Base-by-base conservation (phyloP, 805 yeast genomes). In the Candida maris region DNA sequence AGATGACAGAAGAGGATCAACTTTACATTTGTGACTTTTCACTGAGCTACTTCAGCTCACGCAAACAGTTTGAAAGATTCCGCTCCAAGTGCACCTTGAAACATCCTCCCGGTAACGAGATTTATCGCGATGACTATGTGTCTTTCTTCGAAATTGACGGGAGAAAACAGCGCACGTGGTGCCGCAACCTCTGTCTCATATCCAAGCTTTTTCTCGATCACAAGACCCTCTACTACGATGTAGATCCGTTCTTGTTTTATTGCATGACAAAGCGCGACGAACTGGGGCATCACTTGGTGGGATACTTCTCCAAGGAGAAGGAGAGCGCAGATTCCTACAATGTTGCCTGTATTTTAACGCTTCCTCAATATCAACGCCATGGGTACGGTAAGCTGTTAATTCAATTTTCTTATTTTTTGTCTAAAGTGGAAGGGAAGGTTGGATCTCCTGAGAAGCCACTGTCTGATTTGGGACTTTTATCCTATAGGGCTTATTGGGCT, bases 61-160 rank as follows among this genome's bases (percentile, higher is more conserved):
- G 73, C 44, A 86, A 85, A 53, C 97, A 89, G 62, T 93, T 91
- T 64, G 94, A 93, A 64, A 70, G 99, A 45, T 93, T 87, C 64
- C 71, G 97, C 54, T 60, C 77, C 19, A 93, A 93, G 56, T 85
- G 94, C 57, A 81, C 94, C 2, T 69, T 93, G 63, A 79, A 82
- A 56, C 97, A 91, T 54, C 99, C 99, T 1, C 99, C 99, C 0
- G 99, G 99, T 0, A 93, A 93, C 64, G 98, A 93, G 56, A 89
- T 93, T 16, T 93, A 93, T 60, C 70, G 98, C 33, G 97, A 93
- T 59, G 89, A 83, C 33, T 78, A 81, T 50, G 91, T 93, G 26
- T 85, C 96, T 13, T 93, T 93, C 57, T 93, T 91, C 71, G 99
- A 93, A 59, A 89, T 93, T 44, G 99, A 93, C 62, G 99, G 99